Evolutionary conservation across 2,329 filamentous ascomycete genomes (phyloP), one percentile per base, ranked within the genome.

Genomic region (Mycosphaerella sp.): DNA sequence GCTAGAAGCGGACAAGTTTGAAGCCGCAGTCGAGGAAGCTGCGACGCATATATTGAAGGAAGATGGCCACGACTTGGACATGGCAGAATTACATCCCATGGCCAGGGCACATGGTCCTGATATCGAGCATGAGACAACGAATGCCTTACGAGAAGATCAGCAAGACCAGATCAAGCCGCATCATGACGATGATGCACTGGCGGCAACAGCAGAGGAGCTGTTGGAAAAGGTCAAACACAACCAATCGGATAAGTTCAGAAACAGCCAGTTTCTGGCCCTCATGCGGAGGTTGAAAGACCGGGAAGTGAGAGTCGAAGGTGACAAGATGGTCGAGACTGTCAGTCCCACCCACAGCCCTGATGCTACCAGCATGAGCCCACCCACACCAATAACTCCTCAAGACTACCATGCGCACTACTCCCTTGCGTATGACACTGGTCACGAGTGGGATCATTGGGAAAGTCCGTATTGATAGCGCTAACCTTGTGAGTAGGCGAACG

Each of bases 281-380:
- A 93, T 95, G 88, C 81, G 86, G 29, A 80, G 81, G 55, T 80
- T 93, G 51, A 80, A 85, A 48, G 83, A 88, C 65, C 77, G 80
- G 52, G 84, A 93, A 72, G 82, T 90, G 11, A 79, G 80, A 46
- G 82, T 93, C 38, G 78, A 87, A 60, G 86, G 84, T 40, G 84
- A 89, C 66, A 80, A 82, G 63, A 76, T 87, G 64, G 81, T 86
- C 44, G 77, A 80, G 64, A 73, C 75, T 55, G 66, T 67, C 56
- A 72, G 69, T 67, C 59, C 57, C 45, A 58, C 60, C 54, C 59
- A 43, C 47, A 53, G 48, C 55, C 60, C 46, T 57, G 56, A 56
- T 51, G 49, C 49, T 54, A 29, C 55, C 51, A 46, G 49, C 45
- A 45, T 48, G 38, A 46, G 40, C 54, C 53, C 51, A 54, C 48